A percentile compares a stretch with the other conserved stretches of the same genome.
phyloP scores from a whole-genome alignment of 2,329 filamentous ascomycete species.

The Monilinia laxa region DNA sequence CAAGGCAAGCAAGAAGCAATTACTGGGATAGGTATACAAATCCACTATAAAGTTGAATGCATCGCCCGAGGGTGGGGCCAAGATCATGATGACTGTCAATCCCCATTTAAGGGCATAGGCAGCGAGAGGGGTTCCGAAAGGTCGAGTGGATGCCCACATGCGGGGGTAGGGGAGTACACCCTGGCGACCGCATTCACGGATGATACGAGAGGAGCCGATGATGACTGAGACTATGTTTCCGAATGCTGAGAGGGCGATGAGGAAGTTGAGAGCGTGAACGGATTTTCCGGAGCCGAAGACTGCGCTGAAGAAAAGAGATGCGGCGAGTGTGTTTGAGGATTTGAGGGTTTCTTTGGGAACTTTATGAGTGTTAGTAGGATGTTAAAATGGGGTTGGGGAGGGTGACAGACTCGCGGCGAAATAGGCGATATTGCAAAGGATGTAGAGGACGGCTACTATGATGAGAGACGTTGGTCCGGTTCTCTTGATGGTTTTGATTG shows the following conservation, averaged over 20 bases:
- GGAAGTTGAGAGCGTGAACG: constrained; percentile 46
- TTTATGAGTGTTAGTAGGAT: constrained; percentile 24
- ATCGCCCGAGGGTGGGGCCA: constrained; percentile 60
- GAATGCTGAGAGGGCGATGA: constrained; percentile 49
- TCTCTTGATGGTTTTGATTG: constrained; percentile 54
- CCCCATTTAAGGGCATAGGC: constrained; percentile 59
- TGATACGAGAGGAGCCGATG: constrained; percentile 54
- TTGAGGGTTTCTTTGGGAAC: constrained; percentile 56
- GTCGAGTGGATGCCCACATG: constrained; percentile 59
- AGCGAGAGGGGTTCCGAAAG: constrained; percentile 62
- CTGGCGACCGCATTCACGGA: constrained; percentile 55
- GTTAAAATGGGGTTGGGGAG: not conserved
- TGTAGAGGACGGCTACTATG: constrained; percentile 54
- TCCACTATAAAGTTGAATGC: constrained; percentile 64
- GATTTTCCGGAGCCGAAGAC: constrained; percentile 50
- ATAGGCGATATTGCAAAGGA: constrained; percentile 61
- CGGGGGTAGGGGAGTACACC: constrained; percentile 23
- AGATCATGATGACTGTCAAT: constrained; percentile 59
- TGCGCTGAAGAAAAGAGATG: constrained; percentile 49
- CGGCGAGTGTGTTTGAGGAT: constrained; percentile 49
- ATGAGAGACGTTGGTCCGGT: constrained; percentile 51
- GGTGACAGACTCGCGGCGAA: constrained; percentile 50
- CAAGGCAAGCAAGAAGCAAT: constrained; percentile 58
- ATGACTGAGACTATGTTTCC: constrained; percentile 51
- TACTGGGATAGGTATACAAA: constrained; percentile 56